phyloP scores from a whole-genome alignment of 2,329 filamentous ascomycete species.

The Microthyrium microscopicum region DNA sequence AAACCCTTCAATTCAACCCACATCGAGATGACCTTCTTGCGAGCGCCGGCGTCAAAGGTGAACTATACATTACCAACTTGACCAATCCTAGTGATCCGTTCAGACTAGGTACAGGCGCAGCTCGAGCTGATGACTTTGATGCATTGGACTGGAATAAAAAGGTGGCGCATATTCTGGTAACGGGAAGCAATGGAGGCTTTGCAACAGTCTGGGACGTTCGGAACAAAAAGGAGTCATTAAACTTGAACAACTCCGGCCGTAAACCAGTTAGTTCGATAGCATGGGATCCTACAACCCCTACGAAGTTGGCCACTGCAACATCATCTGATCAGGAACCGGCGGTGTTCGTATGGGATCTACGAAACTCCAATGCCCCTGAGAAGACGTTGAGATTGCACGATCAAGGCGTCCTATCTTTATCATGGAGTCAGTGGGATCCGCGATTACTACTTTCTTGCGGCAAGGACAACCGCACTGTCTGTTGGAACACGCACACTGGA shows the following conservation, averaged over 20 bases:
- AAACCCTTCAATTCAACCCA: conserved; percentile 92
- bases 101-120: conserved; percentile 71
- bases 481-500: conserved; percentile 92
- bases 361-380: conserved; percentile 91
- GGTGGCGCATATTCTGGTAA: conserved; percentile 89
- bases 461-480: conserved; percentile 88
- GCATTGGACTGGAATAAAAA: conserved; percentile 98
- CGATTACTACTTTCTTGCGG: conserved; percentile 82
- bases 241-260: conserved; percentile 72
- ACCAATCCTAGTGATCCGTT: conserved; percentile 81
- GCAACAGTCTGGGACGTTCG: conserved; percentile 98
- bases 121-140: conserved; percentile 86
- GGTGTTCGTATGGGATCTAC: conserved; percentile 84
- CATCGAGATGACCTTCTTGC: conserved; percentile 80
- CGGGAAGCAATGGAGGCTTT: conserved; percentile 81
- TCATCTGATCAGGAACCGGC: conserved; percentile 77
- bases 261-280: conserved; percentile 91
- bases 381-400: conserved; percentile 81
- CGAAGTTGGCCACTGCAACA: conserved; percentile 83
- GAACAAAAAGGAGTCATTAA: conserved; percentile 92
- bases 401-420: conserved; percentile 79
- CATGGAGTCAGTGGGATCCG: conserved; percentile 86
- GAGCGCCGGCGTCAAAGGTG: conserved; percentile 84
- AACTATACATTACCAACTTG: conserved; percentile 89
- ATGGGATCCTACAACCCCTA: conserved; percentile 89